These are phyloP conservation scores for Scleroderma bovista DNA, from an alignment of 768 basidiomycete genomes.

Conservation along the genomic window DNA sequence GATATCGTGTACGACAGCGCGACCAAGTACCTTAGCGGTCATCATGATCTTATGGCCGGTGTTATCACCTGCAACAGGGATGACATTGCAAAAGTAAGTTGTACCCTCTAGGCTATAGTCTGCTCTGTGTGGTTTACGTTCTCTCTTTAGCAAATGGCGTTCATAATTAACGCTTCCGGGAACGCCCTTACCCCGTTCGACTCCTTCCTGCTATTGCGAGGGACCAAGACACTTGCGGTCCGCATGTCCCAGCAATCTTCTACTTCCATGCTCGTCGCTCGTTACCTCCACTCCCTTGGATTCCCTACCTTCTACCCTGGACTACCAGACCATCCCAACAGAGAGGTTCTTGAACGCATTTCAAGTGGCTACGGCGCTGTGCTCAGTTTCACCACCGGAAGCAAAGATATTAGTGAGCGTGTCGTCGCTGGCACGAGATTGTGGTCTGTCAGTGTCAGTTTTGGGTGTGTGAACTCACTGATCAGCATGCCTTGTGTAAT, in stretches of 20 bases:
- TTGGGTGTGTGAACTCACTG: slow-evolving; percentile 95
- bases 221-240: slow-evolving; percentile 92
- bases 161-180: slow-evolving; percentile 89
- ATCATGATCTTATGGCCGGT: slow-evolving; percentile 99
- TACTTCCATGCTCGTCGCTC: slow-evolving; percentile 76
- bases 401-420: slow-evolving; percentile 83
- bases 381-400: slow-evolving; percentile 89
- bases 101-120: neutral
- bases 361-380: slow-evolving; percentile 92
- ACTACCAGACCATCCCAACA: slow-evolving; percentile 71
- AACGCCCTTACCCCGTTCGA: slow-evolving; percentile 95
- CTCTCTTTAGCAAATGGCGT: slow-evolving; percentile 66
- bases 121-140: neutral
- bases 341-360: slow-evolving; percentile 85
- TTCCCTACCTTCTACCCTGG: slow-evolving; percentile 94
- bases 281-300: slow-evolving; percentile 78
- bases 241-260: slow-evolving; percentile 94
- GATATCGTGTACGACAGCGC: slow-evolving; percentile 98
- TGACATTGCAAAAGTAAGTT: slow-evolving; percentile 73
- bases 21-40: slow-evolving; percentile 96
- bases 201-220: slow-evolving; percentile 91
- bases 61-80: slow-evolving; percentile 89
- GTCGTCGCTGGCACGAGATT: slow-evolving; percentile 89
- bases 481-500: slow-evolving; percentile 99
- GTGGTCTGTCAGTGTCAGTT: slow-evolving; percentile 98